Conservation (phyloP, 306 rosid species). For the Cicer pinnatifidum region DNA sequence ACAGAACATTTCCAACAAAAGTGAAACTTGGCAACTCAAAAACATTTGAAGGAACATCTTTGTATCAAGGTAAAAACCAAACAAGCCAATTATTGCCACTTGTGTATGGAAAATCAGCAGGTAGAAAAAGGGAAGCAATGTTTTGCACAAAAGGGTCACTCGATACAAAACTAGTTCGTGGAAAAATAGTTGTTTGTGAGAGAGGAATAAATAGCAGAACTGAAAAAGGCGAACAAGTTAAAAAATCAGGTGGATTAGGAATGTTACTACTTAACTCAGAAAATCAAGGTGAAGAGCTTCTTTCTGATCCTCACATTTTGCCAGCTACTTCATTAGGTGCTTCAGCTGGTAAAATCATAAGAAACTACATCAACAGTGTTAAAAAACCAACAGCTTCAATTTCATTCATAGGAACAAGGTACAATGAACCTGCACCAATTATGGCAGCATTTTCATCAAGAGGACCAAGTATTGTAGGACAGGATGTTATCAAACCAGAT, state of each 20-base stretch:
- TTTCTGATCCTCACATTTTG: conserved; percentile 66
- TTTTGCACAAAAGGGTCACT: conserved; percentile 56
- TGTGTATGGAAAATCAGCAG: conserved; percentile 62
- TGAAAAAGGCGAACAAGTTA: conserved; percentile 66
- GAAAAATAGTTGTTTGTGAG: conserved; percentile 72
- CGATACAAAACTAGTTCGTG: conserved; percentile 50
- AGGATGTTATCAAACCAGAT: conserved; percentile 71
- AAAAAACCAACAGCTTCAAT: conserved; percentile 57
- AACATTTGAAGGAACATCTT: conserved; percentile 62
- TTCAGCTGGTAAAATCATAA: conserved; percentile 52
- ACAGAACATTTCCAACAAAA: conserved; percentile 60
- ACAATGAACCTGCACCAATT: conserved; percentile 60
- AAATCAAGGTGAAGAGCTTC: conserved; percentile 64
- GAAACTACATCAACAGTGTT: conserved; percentile 37
- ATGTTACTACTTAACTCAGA: conserved; percentile 61
- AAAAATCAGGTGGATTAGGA: conserved; percentile 65
- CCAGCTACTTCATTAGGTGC: conserved; percentile 73
- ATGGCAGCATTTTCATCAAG: conserved; percentile 80
- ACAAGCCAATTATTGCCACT: conserved; percentile 54
- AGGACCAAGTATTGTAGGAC: conserved; percentile 63
- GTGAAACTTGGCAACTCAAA: conserved; percentile 69
- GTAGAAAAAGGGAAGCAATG: conserved; percentile 47
- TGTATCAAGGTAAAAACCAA: conserved; percentile 53
- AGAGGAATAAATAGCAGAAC: conserved; percentile 55
- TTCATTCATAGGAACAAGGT: conserved; percentile 58